A percentile compares a stretch with the other conserved stretches of the same genome.
Conservation (phyloP, 345 rosid species). For the Aquilaria yunnanensis region DNA sequence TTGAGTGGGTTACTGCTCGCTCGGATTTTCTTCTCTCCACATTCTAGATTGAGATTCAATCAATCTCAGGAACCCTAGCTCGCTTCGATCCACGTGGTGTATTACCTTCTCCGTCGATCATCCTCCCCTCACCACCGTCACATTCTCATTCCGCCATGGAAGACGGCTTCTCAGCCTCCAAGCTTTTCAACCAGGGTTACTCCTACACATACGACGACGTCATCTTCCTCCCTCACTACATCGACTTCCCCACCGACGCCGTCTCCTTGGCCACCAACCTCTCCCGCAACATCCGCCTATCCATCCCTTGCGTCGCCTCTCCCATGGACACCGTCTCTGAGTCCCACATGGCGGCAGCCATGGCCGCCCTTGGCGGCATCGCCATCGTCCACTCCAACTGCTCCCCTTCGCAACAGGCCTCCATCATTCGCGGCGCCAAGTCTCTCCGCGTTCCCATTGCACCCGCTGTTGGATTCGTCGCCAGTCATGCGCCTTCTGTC, state of each 20-base stretch:
- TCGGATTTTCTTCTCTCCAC: too few species aligned
- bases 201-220: constrained; percentile 92
- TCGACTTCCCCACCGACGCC: constrained; percentile 80
- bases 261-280: constrained; percentile 70
- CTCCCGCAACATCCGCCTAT: constrained; percentile 59
- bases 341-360: constrained; percentile 79
- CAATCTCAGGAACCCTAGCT: too few species aligned
- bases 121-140: constrained; percentile 22
- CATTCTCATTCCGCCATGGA: constrained; percentile 22
- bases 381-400: constrained; percentile 75
- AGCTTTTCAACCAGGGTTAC: constrained; percentile 69
- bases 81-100: too few species aligned
- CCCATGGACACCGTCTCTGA: constrained; percentile 98
- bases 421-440: constrained; percentile 57
- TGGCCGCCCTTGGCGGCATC: constrained; percentile 82
- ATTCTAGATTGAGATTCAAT: too few species aligned
- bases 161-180: constrained; percentile 63
- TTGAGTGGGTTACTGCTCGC: too few species aligned
- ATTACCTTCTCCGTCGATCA: constrained; percentile 7
- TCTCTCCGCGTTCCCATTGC: constrained; percentile 60
- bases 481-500: constrained; percentile 27
- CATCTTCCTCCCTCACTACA: constrained; percentile 85
- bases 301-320: constrained; percentile 82
- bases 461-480: constrained; percentile 36
- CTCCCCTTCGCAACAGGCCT: constrained; percentile 55